Evolutionary conservation across 1,284 basidiomycete genomes (phyloP).

Genomic region (Schizophyllum amplum): DNA sequence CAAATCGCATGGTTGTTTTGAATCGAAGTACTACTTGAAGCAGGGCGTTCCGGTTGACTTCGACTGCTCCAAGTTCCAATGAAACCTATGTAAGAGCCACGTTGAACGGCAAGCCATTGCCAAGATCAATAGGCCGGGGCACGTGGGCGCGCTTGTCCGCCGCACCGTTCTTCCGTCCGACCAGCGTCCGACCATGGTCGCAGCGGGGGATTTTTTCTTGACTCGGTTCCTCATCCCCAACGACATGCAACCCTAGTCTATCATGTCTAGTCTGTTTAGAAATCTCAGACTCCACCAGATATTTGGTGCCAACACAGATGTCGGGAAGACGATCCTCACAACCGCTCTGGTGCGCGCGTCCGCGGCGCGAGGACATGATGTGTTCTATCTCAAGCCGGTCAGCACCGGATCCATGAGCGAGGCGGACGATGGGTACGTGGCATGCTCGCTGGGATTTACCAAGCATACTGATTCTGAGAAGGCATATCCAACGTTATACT

Average conservation of each 20-base stretch:
- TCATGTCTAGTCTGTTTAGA: constrained; percentile 57
- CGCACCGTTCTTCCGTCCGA: no score
- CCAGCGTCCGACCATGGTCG: no score
- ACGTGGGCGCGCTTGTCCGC: no score
- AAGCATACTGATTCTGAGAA: constrained; percentile 21
- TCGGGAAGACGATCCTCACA: constrained; percentile 88
- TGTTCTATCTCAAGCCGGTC: constrained; percentile 87
- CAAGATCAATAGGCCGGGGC: no score
- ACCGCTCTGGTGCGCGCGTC: constrained; percentile 78
- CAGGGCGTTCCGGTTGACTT: no score
- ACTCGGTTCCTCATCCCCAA: no score
- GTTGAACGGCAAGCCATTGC: no score
- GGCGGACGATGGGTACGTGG: constrained; percentile 72
- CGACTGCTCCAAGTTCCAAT: no score
- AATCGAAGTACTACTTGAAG: no score
- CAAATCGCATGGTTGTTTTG: not conserved
- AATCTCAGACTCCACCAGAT: constrained; percentile 82
- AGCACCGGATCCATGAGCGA: constrained; percentile 79
- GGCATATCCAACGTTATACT: constrained; percentile 64
- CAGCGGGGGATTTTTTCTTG: no score
- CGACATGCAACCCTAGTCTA: not conserved
- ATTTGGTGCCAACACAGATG: constrained; percentile 88
- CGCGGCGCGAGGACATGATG: constrained; percentile 37
- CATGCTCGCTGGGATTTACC: not conserved
- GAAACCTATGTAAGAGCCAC: no score